Evolutionary conservation across 2,329 filamentous ascomycete species (phyloP).

Genomic region (Byssochlamys sp.): DNA sequence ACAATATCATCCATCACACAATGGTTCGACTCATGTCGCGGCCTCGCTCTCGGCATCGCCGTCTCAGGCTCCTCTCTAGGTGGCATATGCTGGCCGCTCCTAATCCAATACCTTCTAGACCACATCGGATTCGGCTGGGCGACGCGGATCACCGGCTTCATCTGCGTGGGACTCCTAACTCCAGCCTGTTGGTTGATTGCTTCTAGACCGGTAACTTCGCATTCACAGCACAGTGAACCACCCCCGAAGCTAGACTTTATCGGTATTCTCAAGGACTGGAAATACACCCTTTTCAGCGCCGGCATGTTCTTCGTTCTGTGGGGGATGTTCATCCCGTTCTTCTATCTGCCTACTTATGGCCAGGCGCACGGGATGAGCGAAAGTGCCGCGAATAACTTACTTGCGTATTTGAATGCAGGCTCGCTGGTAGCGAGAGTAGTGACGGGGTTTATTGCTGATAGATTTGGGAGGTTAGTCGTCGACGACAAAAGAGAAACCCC

Average conservation of each 20-base stretch:
- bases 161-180: background rate
- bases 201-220: background rate
- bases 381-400: background rate
- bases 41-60: background rate
- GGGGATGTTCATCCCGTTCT: constrained; percentile 1
- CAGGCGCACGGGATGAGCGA: background rate
- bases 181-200: background rate
- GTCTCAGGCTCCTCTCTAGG: background rate
- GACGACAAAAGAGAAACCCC: too few relatives aligned
- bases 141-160: background rate
- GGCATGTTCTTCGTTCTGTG: background rate
- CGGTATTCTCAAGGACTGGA: background rate
- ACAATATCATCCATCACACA: background rate
- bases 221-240: background rate
- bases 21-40: background rate
- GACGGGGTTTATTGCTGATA: background rate
- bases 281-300: background rate
- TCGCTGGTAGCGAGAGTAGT: background rate
- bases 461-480: background rate
- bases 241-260: background rate
- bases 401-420: background rate
- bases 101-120: background rate
- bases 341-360: background rate
- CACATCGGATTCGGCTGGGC: background rate
- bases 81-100: background rate